phyloP scores from a whole-genome alignment of 768 basidiomycete species.

The Auriculariales sp. region DNA sequence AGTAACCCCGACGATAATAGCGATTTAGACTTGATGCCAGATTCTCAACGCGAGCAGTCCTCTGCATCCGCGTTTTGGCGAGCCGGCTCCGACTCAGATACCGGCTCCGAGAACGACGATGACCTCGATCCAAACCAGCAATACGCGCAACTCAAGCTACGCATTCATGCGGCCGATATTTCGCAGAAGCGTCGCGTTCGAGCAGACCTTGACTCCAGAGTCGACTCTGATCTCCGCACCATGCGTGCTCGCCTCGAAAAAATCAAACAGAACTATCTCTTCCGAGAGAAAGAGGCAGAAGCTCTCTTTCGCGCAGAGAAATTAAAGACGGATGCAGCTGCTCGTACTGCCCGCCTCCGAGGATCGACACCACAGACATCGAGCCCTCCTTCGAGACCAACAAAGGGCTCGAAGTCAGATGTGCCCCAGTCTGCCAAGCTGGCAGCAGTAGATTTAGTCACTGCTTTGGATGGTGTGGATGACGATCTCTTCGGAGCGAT shows the following conservation, averaged over 20 bases:
- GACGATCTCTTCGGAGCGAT: slow-evolving; percentile 60
- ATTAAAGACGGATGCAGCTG: slow-evolving; percentile 28
- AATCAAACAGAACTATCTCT: slow-evolving; percentile 49
- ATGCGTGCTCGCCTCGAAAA: slow-evolving; percentile 31
- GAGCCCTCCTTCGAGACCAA: no score
- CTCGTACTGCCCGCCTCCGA: slow-evolving; percentile 12
- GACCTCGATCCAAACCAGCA: slow-evolving; percentile 40
- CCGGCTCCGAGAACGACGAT: slow-evolving; percentile 16
- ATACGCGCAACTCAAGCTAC: slow-evolving; percentile 50
- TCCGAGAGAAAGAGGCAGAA: slow-evolving; percentile 54
- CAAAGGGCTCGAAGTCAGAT: no score
- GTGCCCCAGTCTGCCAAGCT: no score
- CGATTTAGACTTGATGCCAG: no score
- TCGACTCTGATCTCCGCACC: slow-evolving; percentile 18
- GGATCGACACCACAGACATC: slow-evolving; percentile 8
- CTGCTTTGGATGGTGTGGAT: slow-evolving; percentile 39
- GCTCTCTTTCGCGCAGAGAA: slow-evolving; percentile 38
- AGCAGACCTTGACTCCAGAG: slow-evolving; percentile 11
- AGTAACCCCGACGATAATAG: no score
- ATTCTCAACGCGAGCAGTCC: no score
- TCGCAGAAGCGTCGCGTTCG: slow-evolving; percentile 13
- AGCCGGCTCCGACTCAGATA: no score
- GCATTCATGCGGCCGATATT: slow-evolving; percentile 32
- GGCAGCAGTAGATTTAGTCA: no score
- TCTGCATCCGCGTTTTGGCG: no score